Base-by-base conservation (phyloP, 2,329 filamentous ascomycete genomes). In the Neopestalotiopsis clavispora region DNA sequence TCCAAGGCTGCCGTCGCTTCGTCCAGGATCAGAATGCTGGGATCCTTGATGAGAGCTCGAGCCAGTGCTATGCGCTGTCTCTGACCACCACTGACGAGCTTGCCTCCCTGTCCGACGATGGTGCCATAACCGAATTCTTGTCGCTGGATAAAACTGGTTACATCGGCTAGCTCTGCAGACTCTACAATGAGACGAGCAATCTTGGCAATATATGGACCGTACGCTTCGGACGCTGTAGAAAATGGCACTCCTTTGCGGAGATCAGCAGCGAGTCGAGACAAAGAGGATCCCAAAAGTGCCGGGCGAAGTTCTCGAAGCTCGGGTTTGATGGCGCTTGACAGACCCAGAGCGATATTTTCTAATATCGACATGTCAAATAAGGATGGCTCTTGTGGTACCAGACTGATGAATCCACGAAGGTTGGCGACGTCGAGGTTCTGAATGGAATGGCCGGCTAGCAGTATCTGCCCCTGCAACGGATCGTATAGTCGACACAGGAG, bases 301-400 rank as follows among this genome's bases (percentile, higher is more conserved):
- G 75, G 69, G 61, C 81, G 80, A 28, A 87, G 74, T 23, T 73
- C 72, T 23, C 76, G 69, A 66, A 85, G 81, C 20, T 80, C 78
- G 2, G 80, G 75, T 40, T 79, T 59, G 77, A 12, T 78, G 78
- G 0, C 83, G 84, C 72, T 83, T 84, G 56, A 86, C 20, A 94
- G 87, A 13, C 90, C 91, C 0, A 93, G 83, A 1, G 91, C 78
- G 65, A 93, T 87, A 72, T 94, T 94, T 70, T 94, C 91, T n/a
- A 87, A 84, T 67, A 76, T 73, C 9, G 73, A 80, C 70, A 89
- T 90, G 76, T 90, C 88, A 73, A 93, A 94, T 0, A 95, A 82
- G 0, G 89, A 90, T 7, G 92, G 87, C 75, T 95, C 92, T 77
- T 95, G 92, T 1, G 91, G 89, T 0, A 95, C 92, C 0, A 94